Evolutionary conservation across 169 alveolate species (phyloP).

Genomic region (Plasmodium relictum): DNA sequence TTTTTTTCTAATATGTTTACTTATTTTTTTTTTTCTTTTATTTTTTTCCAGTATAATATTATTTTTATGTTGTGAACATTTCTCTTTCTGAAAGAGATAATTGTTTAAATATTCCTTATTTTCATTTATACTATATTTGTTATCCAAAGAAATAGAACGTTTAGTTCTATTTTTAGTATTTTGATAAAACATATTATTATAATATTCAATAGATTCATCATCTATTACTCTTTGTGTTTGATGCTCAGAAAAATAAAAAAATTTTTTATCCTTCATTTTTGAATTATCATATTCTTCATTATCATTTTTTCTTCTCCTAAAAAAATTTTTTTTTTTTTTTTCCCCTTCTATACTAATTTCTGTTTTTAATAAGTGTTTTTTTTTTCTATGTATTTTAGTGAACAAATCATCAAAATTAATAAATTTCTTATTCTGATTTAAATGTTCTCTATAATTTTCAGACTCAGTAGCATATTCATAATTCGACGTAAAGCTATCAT

Average conservation of each 20-base stretch:
- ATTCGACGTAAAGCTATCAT: conserved; percentile 16
- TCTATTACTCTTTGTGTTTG: conserved; percentile 20
- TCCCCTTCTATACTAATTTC: background rate
- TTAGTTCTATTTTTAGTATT: too few species aligned
- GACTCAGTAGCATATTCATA: conserved; percentile 40
- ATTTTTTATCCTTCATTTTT: background rate
- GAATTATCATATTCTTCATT: conserved; percentile 1
- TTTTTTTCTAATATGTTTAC: too few species aligned
- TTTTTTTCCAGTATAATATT: too few species aligned
- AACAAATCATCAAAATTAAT: conserved; percentile 71
- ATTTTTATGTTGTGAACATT: too few species aligned
- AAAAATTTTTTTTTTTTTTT: conserved; percentile 14
- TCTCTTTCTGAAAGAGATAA: too few species aligned
- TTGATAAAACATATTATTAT: too few species aligned
- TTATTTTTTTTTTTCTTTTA: too few species aligned
- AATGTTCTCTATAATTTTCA: conserved; percentile 19
- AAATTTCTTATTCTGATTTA: conserved; percentile 9
- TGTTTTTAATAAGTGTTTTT: conserved; percentile 18
- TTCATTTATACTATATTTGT: too few species aligned
- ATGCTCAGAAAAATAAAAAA: conserved; percentile 19
- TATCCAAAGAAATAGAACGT: too few species aligned
- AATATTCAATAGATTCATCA: background rate
- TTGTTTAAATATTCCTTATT: too few species aligned
- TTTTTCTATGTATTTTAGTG: conserved; percentile 67
- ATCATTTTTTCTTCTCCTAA: background rate